These are phyloP conservation scores for Rhododendron ferrugineum DNA, from an alignment of 148 eudicot species.

Conservation along the genomic window DNA sequence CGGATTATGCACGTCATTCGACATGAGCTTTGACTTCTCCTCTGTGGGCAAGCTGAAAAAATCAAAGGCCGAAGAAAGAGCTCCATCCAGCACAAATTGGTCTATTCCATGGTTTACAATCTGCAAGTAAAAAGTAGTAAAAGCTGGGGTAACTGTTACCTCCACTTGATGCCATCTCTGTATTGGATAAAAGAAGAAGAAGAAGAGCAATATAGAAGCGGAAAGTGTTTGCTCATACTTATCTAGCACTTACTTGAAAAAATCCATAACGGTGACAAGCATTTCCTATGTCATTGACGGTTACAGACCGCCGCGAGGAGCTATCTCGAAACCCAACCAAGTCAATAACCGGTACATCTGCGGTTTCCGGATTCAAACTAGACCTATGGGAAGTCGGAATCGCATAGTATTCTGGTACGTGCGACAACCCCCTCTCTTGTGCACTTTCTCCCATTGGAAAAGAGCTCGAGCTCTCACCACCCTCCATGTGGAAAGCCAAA, in stretches of 20 bases:
- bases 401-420: neutral
- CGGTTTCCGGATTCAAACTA: neutral
- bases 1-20: slow-evolving; percentile 56
- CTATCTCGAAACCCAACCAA: neutral
- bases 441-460: neutral
- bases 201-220: no score
- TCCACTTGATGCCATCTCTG: neutral
- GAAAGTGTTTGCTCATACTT: no score
- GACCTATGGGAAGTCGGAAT: neutral
- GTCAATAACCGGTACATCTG: neutral
- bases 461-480: neutral
- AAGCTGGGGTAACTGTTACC: neutral
- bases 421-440: neutral
- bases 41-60: slow-evolving; percentile 42
- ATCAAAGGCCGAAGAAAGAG: slow-evolving; percentile 31
- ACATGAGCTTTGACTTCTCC: slow-evolving; percentile 46
- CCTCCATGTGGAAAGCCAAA: neutral
- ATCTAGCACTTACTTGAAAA: neutral
- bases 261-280: neutral
- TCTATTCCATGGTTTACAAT: slow-evolving; percentile 59
- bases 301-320: neutral
- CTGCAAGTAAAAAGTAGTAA: slow-evolving; percentile 12
- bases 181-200: no score
- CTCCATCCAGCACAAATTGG: slow-evolving; percentile 34
- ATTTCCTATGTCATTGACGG: neutral